A percentile compares a stretch with the other conserved stretches of the same genome.
Conservation (phyloP, 139 green algal species). For the Micromonas commoda region DNA sequence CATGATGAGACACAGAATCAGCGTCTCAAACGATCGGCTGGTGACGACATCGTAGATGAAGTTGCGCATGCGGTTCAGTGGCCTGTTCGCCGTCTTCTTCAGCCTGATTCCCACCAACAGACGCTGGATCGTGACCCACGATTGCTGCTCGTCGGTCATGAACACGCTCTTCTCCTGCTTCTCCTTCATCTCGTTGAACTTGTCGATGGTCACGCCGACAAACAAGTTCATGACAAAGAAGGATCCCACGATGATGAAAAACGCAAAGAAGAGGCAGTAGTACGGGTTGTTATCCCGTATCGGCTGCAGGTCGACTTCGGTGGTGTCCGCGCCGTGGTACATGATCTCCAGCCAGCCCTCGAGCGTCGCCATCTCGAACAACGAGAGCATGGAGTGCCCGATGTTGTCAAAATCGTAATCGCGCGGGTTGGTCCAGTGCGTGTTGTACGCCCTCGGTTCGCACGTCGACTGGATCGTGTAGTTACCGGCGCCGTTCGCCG, state of each 20-base stretch:
- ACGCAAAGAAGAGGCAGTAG: slow-evolving; percentile 36
- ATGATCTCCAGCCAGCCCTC: slow-evolving; percentile 33
- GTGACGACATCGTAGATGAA: slow-evolving; percentile 40
- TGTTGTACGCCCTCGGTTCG: neutral
- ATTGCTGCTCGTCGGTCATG: slow-evolving; percentile 50
- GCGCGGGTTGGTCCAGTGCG: neutral
- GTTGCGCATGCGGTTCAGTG: neutral
- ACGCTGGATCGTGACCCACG: slow-evolving; percentile 56
- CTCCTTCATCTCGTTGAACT: slow-evolving; percentile 62
- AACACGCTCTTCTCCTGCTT: slow-evolving; percentile 42
- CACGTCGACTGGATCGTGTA: neutral
- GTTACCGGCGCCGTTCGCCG: too few species aligned
- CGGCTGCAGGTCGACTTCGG: slow-evolving; percentile 49
- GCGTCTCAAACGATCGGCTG: slow-evolving; percentile 39
- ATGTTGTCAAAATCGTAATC: slow-evolving; percentile 42
- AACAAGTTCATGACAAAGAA: slow-evolving; percentile 42
- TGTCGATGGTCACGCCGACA: slow-evolving; percentile 46
- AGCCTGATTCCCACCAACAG: too few species aligned
- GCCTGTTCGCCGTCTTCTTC: too few species aligned
- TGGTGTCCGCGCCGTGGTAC: slow-evolving; percentile 43
- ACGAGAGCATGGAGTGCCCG: slow-evolving; percentile 19
- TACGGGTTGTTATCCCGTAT: slow-evolving; percentile 35
- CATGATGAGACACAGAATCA: slow-evolving; percentile 51
- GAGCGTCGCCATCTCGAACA: slow-evolving; percentile 41
- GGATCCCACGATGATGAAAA: slow-evolving; percentile 49